Evolutionary conservation across 495 filamentous ascomycete species (phyloP).

Genomic region (Staphylotrichum longicolle): DNA sequence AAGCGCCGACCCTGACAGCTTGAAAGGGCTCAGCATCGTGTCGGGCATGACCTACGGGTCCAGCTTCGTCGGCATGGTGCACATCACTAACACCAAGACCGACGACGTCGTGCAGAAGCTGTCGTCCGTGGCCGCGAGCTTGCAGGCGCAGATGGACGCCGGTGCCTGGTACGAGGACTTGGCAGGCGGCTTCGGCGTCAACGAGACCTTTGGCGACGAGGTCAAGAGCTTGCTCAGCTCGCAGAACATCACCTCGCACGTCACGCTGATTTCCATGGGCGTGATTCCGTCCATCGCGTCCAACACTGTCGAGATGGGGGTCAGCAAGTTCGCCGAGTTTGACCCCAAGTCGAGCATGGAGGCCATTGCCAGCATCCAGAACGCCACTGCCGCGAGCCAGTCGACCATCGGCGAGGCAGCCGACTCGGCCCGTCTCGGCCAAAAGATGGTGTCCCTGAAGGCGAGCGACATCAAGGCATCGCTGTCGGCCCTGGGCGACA

Average conservation of each 20-base stretch:
- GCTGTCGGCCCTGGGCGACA: conserved; percentile 3
- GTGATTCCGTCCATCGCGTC: conserved; percentile 2
- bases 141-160: not conserved
- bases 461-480: not conserved
- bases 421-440: not conserved
- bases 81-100: conserved; percentile 8
- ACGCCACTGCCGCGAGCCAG: not conserved
- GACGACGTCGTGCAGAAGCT: not conserved
- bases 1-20: no score
- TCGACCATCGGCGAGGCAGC: not conserved
- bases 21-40: conserved; percentile 6
- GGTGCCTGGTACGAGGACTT: not conserved
- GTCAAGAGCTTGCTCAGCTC: conserved; percentile 7
- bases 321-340: conserved; percentile 4
- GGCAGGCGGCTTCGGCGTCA: not conserved
- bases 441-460: not conserved
- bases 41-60: conserved; percentile 13
- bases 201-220: not conserved
- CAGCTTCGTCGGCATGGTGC: conserved; percentile 13
- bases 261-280: conserved; percentile 8
- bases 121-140: not conserved
- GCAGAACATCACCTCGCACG: conserved; percentile 7
- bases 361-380: not conserved
- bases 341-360: conserved; percentile 6
- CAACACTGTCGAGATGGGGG: conserved; percentile 1